Evolutionary conservation across 1,139 yeast genomes (phyloP), one percentile per base, ranked within the genome.

Genomic region (Debaryomyces subglobosus): DNA sequence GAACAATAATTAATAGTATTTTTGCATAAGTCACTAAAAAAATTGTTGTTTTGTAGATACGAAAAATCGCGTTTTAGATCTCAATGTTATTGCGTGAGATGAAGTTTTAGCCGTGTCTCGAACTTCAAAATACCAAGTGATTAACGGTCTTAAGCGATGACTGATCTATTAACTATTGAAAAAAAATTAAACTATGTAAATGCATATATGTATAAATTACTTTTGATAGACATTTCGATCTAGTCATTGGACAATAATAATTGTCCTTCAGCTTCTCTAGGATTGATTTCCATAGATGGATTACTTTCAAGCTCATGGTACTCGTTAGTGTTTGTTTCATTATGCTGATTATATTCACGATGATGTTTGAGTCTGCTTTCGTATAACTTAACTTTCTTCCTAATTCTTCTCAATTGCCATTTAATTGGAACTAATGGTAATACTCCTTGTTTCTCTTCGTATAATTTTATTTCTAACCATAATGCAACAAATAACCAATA

Each of bases 401-500:
- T 66, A 30, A 86, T 81, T 46, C 82, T 68, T 49, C 72, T 78
- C 49, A 76, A 64, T 62, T 86, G 95, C 80, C 83, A 81, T 49
- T 62, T 71, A 27, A 84, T 56, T 4, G 94, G 94, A 3, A 86
- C 39, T 4, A 74, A 64, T 3, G 90, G 89, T 23, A 85, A 65
- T 45, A 73, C 72, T 0, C 92, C 92, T 43, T 75, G 65, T 57
- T 78, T 77, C 67, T 90, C 96, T 61, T 85, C 85, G 53, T 71
- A 77, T 48, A 81, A 67, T 58, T 81, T 71, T 8, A 71, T 49
- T 43, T 79, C 69, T 46, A 90, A 72, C 64, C 83, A 69, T 0
- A 65, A 49, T 39, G 86, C 82, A 12, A 90, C 81, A 32, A 77
- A 66, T 5, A 81, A 41, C 99, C 99, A 92, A 69, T 89, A 92